A percentile compares a stretch with the other conserved stretches of the same genome.
These are phyloP conservation scores for Dactylellina cionopaga DNA, from an alignment of 2,329 filamentous ascomycete genomes.

Conservation along the genomic window DNA sequence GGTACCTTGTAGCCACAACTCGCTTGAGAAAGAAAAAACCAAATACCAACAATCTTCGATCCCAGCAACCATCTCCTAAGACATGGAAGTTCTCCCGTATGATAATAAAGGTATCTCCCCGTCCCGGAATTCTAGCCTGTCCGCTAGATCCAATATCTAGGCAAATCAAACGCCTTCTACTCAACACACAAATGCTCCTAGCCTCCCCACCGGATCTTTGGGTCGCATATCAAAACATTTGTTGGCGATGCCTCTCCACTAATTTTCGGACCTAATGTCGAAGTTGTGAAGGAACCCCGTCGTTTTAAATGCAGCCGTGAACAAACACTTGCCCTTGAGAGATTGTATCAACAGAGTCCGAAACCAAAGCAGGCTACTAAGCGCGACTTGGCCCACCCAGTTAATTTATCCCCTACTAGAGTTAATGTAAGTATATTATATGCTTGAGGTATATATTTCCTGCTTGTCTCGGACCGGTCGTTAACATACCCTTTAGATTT, in stretches of 20 bases:
- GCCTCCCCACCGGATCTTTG: slow-evolving; percentile 22
- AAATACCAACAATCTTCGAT: slow-evolving; percentile 34
- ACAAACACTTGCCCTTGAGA: slow-evolving; percentile 49
- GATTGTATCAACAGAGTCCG: slow-evolving; percentile 48
- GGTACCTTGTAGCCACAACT: slow-evolving; percentile 45
- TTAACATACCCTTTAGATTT: slow-evolving; percentile 24
- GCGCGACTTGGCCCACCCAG: slow-evolving; percentile 44
- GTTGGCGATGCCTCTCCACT: slow-evolving; percentile 39
- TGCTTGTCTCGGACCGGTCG: no score
- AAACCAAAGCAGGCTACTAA: slow-evolving; percentile 50
- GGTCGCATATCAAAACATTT: slow-evolving; percentile 45
- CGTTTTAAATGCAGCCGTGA: slow-evolving; percentile 50
- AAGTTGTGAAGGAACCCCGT: slow-evolving; percentile 45
- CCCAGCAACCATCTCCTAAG: slow-evolving; percentile 15
- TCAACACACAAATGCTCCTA: slow-evolving; percentile 47
- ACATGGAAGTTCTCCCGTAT: slow-evolving; percentile 38
- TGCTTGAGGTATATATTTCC: no score
- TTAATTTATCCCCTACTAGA: slow-evolving; percentile 49
- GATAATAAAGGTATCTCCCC: slow-evolving; percentile 50
- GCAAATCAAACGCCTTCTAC: slow-evolving; percentile 24
- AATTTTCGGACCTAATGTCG: slow-evolving; percentile 45
- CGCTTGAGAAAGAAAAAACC: no score
- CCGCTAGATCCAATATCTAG: no score
- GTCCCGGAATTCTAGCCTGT: slow-evolving; percentile 20
- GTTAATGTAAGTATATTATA: slow-evolving; percentile 35